phyloP scores from a whole-genome alignment of 108 stramenopile genomes.

The Nitzschia sp. region DNA sequence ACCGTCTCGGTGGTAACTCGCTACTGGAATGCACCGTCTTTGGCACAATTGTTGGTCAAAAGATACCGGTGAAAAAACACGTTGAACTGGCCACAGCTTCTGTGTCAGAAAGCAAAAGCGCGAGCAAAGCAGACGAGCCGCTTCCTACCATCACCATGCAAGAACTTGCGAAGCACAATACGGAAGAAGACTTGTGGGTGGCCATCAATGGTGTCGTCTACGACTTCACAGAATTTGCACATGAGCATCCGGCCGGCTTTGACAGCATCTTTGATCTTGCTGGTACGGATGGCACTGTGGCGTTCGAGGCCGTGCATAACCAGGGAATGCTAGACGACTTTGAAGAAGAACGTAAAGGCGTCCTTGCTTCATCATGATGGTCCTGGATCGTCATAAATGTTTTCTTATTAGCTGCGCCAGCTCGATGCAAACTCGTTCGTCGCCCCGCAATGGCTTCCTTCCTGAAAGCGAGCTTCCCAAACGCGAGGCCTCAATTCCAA shows the following conservation, averaged over 20 bases:
- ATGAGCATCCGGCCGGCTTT: slow-evolving; percentile 91
- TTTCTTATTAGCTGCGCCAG: too few relatives aligned
- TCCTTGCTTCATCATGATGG: slow-evolving; percentile 16
- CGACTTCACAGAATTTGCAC: slow-evolving; percentile 90
- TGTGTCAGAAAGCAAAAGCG: not conserved
- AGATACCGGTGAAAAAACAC: slow-evolving; percentile 62
- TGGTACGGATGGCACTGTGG: slow-evolving; percentile 85
- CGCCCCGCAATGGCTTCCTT: too few relatives aligned
- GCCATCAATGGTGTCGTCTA: slow-evolving; percentile 86
- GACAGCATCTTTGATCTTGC: slow-evolving; percentile 80
- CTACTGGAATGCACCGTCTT: slow-evolving; percentile 94
- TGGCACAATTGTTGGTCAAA: slow-evolving; percentile 84
- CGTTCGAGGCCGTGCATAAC: slow-evolving; percentile 85
- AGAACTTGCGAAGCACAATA: slow-evolving; percentile 76
- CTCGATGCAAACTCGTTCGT: too few relatives aligned
- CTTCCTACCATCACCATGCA: slow-evolving; percentile 55
- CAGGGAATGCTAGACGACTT: slow-evolving; percentile 82
- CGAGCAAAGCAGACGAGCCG: slow-evolving; percentile 7
- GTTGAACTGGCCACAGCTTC: not conserved
- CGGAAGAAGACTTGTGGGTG: slow-evolving; percentile 88
- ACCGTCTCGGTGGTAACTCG: slow-evolving; percentile 87
- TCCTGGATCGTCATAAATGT: not conserved
- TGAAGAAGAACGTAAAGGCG: slow-evolving; percentile 56
- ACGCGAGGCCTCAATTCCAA: too few relatives aligned
- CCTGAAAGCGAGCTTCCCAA: too few relatives aligned